Conservation (phyloP, 2,329 filamentous ascomycete genomes). For the Monilinia aucupariae region DNA sequence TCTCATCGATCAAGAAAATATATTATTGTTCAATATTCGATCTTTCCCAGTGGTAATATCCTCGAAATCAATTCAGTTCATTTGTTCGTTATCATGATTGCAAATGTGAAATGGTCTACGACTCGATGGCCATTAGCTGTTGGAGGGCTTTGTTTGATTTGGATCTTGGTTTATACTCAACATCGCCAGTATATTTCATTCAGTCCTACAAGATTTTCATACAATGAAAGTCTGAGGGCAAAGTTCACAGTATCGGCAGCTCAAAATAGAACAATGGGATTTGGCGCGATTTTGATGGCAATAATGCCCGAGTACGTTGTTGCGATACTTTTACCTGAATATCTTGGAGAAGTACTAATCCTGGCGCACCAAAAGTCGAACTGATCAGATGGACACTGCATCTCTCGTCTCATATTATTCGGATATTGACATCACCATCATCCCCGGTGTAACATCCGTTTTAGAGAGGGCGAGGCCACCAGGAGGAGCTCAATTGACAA, state of each 20-base stretch:
- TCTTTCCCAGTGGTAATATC: neutral
- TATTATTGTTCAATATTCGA: neutral
- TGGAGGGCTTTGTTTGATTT: neutral
- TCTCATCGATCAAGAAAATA: neutral
- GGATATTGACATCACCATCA: conserved; percentile 5
- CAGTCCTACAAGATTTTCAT: neutral
- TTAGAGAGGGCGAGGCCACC: neutral
- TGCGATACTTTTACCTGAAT: neutral
- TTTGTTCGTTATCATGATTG: neutral
- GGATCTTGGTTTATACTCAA: neutral
- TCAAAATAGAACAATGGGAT: conserved; percentile 1
- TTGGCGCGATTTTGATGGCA: conserved; percentile 3
- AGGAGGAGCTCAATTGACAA: neutral
- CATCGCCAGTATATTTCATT: neutral
- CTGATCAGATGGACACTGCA: neutral
- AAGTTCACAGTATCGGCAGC: neutral
- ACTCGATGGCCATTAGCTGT: neutral
- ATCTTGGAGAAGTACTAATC: neutral
- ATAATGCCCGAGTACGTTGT: neutral
- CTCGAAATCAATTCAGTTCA: neutral
- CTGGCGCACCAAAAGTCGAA: neutral
- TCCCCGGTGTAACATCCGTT: neutral
- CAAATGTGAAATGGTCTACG: neutral
- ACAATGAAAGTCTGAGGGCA: neutral
- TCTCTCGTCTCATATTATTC: conserved; percentile 1